Base-by-base conservation (phyloP, 306 rosid species). In the Clitoria ternatea region DNA sequence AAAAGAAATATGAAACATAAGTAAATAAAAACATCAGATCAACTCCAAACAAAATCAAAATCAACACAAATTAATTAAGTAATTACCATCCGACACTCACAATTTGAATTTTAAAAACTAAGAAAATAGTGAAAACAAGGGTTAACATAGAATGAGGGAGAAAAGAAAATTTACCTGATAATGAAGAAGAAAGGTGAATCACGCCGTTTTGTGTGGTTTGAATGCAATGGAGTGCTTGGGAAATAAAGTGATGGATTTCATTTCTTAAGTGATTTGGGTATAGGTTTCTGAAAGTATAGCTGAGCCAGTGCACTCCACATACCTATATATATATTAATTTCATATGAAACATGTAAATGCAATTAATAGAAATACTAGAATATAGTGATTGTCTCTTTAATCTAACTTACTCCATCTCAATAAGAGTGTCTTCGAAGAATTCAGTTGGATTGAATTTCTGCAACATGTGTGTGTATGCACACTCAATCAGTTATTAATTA, bases 231-330 rank as follows among this genome's bases (percentile, higher is more conserved):
- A 79, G 59, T 76, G 85, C 89, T 70, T 35, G 84, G 69, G 81
- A 70, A 55, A 88, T 55, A 65, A 73, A 39, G 2, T 9, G 54
- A 35, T 88, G 87, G 69, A 90, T 75, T 82, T 90, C 95, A 6
- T 63, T 70, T 55, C 78, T 75, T 67, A 90, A 77, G 43, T 88
- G 90, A 2, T 61, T 54, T 3, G 87, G 95, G 64, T 88, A 79
- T 23, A 86, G 13, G 67, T 85, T 88, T 78, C 79, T 77, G 65
- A 90, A 90, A n/a, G 86, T 20, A 86, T 26, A 12, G 89, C 81
- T 19, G 96, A 88, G 2, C 88, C 73, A 19, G 90, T 87, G 81
- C 96, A 87, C 81, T 89, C 90, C 13, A 83, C 84, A 5, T 83
- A 83, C 60, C 90, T 85, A 32, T 61, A n/a, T n/a, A n/a, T n/a